phyloP scores from a whole-genome alignment of 352 stramenopile species.

The Achlya hypogyna region DNA sequence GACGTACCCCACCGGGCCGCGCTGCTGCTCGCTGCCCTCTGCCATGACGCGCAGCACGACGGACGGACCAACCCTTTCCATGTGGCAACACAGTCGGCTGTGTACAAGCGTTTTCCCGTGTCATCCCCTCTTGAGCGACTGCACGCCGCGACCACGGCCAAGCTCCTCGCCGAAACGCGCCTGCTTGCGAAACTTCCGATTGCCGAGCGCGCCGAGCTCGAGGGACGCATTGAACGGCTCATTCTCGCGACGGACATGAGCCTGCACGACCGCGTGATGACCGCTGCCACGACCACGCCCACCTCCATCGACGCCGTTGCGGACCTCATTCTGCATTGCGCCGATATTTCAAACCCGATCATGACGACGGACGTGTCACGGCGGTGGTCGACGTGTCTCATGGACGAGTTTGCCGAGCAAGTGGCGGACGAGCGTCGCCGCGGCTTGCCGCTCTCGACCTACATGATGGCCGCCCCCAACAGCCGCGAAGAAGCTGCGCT shows the following conservation, averaged over 20 bases:
- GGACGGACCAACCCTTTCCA: conserved; percentile 86
- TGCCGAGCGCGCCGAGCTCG: background rate
- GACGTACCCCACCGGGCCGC: conserved; percentile 26
- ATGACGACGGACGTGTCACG: conserved; percentile 8
- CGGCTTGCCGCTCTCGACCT: conserved; percentile 3
- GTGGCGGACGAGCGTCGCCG: conserved; percentile 1
- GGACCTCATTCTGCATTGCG: conserved; percentile 17
- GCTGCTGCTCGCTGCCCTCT: conserved; percentile 79
- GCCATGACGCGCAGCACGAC: conserved; percentile 86
- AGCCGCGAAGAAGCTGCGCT: conserved; percentile 10
- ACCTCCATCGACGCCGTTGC: background rate
- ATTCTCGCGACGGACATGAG: conserved; percentile 19
- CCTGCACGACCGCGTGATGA: background rate
- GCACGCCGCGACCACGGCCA: background rate
- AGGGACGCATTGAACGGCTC: background rate
- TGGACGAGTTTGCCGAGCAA: conserved; percentile 9
- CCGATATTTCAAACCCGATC: conserved; percentile 19
- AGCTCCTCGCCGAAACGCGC: background rate
- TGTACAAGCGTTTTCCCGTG: background rate
- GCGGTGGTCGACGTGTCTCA: conserved; percentile 6
- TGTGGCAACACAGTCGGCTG: background rate
- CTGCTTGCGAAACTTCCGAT: background rate
- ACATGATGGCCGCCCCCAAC: conserved; percentile 13
- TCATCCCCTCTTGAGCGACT: conserved; percentile 2
- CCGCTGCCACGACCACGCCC: background rate